Evolutionary conservation across 805 yeast genomes (phyloP).

Genomic region (Candida yuanshanica): DNA sequence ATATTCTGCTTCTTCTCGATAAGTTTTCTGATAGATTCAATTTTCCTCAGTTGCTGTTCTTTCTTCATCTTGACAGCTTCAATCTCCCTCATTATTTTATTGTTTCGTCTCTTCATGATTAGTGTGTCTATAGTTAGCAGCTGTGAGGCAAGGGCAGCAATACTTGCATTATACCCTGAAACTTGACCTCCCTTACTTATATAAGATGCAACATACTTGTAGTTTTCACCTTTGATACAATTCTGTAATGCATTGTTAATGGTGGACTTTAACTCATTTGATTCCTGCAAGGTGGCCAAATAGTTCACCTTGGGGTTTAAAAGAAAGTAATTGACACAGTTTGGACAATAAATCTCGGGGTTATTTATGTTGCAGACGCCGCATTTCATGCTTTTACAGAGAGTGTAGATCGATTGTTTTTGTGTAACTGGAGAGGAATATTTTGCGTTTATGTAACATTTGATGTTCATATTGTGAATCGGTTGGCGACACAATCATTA

Average conservation of each 20-base stretch:
- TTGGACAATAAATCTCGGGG: conserved; percentile 7
- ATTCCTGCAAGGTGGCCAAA: conserved; percentile 7
- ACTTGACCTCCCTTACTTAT: conserved; percentile 2
- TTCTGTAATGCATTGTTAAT: conserved; percentile 13
- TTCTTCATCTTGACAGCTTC: conserved; percentile 1
- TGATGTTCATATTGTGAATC: background rate
- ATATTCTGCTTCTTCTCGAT: background rate
- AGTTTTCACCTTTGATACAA: conserved; percentile 13
- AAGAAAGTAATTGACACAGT: conserved; percentile 11
- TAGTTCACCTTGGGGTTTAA: conserved; percentile 13
- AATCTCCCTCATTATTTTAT: conserved; percentile 11
- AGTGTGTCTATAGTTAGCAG: conserved; percentile 20
- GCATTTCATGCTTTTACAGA: background rate
- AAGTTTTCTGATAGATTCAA: background rate
- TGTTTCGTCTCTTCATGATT: conserved; percentile 11
- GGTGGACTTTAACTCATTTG: conserved; percentile 1
- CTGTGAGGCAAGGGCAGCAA: conserved; percentile 21
- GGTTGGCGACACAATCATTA: background rate
- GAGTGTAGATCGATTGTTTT: no score
- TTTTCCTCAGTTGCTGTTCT: background rate
- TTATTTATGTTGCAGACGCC: background rate
- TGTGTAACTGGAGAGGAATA: no score
- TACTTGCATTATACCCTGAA: conserved; percentile 2
- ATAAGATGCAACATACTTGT: conserved; percentile 6
- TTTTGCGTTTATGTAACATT: no score